These are phyloP conservation scores for Diutina rugosa DNA, from an alignment of 1,139 yeast species.

Conservation along the genomic window DNA sequence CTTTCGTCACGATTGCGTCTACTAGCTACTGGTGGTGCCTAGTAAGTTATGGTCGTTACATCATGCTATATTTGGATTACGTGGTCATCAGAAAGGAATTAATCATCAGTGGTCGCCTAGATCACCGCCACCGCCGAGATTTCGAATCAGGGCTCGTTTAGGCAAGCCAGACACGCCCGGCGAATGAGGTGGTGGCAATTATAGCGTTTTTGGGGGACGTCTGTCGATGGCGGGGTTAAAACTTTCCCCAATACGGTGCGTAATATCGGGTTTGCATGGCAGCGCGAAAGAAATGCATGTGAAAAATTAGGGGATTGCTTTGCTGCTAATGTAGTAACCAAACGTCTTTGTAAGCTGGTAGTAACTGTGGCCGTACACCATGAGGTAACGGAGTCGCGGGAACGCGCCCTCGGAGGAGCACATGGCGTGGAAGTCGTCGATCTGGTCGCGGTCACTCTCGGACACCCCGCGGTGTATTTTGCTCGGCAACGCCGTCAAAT, in stretches of 20 bases:
- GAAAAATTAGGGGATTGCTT: neutral
- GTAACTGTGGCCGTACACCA: neutral
- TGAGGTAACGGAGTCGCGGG: neutral
- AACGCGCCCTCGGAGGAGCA: neutral
- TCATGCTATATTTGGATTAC: too few species aligned
- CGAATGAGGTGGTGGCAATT: too few species aligned
- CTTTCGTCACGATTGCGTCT: too few species aligned
- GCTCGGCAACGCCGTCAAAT: neutral
- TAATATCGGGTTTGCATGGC: neutral
- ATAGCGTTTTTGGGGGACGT: too few species aligned
- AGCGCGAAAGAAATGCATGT: neutral
- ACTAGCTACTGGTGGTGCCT: too few species aligned
- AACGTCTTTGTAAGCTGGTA: neutral
- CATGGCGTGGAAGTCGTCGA: neutral
- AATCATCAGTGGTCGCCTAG: too few species aligned
- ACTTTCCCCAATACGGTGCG: neutral
- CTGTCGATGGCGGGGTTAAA: neutral
- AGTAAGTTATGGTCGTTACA: too few species aligned
- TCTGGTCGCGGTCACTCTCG: neutral
- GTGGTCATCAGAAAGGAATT: too few species aligned
- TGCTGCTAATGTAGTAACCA: neutral
- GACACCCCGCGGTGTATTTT: neutral
- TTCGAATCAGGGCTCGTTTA: too few species aligned
- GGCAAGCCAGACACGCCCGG: too few species aligned
- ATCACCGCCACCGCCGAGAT: too few species aligned